These are phyloP conservation scores for Colletotrichum gloeosporioides DNA, from an alignment of 2,329 filamentous ascomycete genomes.

Conservation along the genomic window DNA sequence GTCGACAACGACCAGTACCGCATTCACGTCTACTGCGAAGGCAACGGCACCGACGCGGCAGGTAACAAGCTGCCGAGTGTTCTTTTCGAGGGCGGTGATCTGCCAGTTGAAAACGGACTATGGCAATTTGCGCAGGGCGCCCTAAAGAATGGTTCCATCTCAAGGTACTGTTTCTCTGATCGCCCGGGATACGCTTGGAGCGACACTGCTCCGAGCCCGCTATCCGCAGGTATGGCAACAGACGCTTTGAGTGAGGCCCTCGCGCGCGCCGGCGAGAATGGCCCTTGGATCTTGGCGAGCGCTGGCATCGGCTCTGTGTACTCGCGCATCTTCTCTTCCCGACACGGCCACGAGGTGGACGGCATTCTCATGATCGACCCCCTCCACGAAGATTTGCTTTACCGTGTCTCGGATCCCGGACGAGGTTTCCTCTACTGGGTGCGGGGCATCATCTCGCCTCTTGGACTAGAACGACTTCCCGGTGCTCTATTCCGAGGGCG, in stretches of 20 bases:
- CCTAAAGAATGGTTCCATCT: slow-evolving; percentile 80
- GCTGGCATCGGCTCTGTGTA: slow-evolving; percentile 89
- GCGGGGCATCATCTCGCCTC: slow-evolving; percentile 82
- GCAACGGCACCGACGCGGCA: slow-evolving; percentile 66
- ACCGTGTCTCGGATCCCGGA: slow-evolving; percentile 67
- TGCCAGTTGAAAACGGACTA: slow-evolving; percentile 78
- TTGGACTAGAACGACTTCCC: slow-evolving; percentile 81
- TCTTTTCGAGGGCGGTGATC: slow-evolving; percentile 83
- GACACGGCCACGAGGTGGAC: slow-evolving; percentile 75
- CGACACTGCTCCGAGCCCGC: slow-evolving; percentile 91
- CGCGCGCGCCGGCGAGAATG: slow-evolving; percentile 77
- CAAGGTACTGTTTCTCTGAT: slow-evolving; percentile 93
- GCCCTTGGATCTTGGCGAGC: slow-evolving; percentile 88
- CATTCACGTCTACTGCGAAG: slow-evolving; percentile 84
- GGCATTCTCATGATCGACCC: slow-evolving; percentile 88
- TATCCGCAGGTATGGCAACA: slow-evolving; percentile 91
- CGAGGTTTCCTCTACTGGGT: slow-evolving; percentile 88
- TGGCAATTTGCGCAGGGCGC: slow-evolving; percentile 81
- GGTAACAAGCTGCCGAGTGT: slow-evolving; percentile 75
- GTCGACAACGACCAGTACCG: slow-evolving; percentile 87
- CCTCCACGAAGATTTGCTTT: slow-evolving; percentile 85
- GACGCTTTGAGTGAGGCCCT: slow-evolving; percentile 89
- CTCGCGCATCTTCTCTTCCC: slow-evolving; percentile 87
- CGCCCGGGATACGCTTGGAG: slow-evolving; percentile 87
- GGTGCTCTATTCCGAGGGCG: slow-evolving; percentile 85